Conservation (phyloP, 495 filamentous ascomycete genomes). For the Viridothelium virens region DNA sequence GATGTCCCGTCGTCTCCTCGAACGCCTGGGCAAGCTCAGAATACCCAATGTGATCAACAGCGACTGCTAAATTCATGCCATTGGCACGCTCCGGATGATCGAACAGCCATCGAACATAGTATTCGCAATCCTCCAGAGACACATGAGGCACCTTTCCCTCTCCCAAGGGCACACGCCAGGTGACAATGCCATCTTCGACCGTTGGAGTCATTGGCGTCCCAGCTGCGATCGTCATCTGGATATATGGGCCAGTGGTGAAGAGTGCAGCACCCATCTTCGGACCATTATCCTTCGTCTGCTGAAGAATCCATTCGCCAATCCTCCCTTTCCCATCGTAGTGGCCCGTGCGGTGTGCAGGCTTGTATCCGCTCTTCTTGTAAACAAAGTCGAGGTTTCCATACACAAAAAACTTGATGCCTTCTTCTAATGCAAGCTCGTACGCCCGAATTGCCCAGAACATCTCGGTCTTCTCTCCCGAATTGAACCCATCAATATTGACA, state of each 20-base stretch:
- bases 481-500: conserved; percentile 27
- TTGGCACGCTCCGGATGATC: conserved; percentile 43
- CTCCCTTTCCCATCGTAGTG: conserved; percentile 24
- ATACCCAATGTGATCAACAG: conserved; percentile 42
- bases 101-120: conserved; percentile 51
- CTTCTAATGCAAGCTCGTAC: conserved; percentile 23
- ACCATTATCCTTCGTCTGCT: conserved; percentile 18
- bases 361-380: conserved; percentile 16
- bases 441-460: conserved; percentile 23
- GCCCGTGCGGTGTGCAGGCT: conserved; percentile 15
- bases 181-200: conserved; percentile 39
- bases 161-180: conserved; percentile 41
- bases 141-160: conserved; percentile 42
- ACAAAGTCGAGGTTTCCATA: conserved; percentile 25
- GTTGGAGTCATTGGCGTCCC: conserved; percentile 35
- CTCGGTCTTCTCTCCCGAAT: conserved; percentile 23
- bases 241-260: conserved; percentile 25
- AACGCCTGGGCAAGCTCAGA: conserved; percentile 45
- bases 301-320: conserved; percentile 28
- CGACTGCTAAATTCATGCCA: conserved; percentile 46
- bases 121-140: conserved; percentile 45
- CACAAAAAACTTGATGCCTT: conserved; percentile 23
- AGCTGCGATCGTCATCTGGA: conserved; percentile 29
- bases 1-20: conserved; percentile 45
- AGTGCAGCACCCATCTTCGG: conserved; percentile 20